Base-by-base conservation (phyloP, 225 moss, liverwort and hornwort genomes). In the Asterella californica region DNA sequence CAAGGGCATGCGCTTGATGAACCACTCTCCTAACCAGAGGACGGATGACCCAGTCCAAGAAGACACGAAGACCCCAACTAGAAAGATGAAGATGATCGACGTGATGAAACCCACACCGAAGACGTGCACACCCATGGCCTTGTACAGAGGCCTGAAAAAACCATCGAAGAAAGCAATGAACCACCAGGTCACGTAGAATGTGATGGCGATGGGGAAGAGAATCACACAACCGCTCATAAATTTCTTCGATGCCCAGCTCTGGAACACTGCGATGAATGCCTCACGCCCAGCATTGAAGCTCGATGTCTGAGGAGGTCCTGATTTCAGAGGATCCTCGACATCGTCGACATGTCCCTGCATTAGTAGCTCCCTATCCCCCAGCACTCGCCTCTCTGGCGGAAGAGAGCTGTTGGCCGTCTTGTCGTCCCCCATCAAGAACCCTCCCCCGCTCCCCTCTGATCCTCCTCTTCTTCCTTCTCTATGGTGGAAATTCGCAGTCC, bases 171-270 rank as follows among this genome's bases (percentile, higher is more conserved):
- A 88, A 79, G 84, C 87, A 83, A 99, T 94, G 82, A 95, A 91
- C 95, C 99, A 95, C 92, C 91, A 99, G 25, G 99, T 99, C 49
- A 95, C 91, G 76, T 99, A 99, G 83, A 99, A 94, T 38, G 99
- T 99, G 79, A 99, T 93, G 53, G 91, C 99, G 71, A 99, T 93
- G 59, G 99, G 99, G 83, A 99, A 88, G 69, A 99, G 82, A 81
- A 99, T 99, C 68, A 99, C 99, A 81, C 94, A 99, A 84, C 99
- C 99, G 84, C 95, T 99, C 99, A 99, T 99, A 70, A 99, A 99
- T 83, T 99, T 99, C 87, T 99, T 99, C 18, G 95, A 99, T 38
- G 99, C 95, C 99, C 99, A 99, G 83, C 95, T 99, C 74, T 93
- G 93, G 78, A 99, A 85, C 53, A 99, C 95, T 12, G 95, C 99